These are phyloP conservation scores for Plantago coronopus DNA, from an alignment of 305 asterid genomes.

Conservation along the genomic window DNA sequence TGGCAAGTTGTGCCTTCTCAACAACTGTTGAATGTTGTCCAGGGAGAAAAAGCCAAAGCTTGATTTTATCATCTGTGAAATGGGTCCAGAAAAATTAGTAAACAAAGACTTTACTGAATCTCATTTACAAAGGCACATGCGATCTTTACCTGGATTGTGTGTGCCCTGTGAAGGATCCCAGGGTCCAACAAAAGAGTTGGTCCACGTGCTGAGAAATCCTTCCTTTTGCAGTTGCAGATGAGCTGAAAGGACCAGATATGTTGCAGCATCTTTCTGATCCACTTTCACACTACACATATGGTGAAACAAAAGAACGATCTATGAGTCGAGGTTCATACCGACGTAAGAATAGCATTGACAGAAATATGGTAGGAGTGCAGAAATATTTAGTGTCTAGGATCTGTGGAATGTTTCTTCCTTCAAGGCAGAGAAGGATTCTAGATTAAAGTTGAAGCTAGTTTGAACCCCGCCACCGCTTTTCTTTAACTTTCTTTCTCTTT, in stretches of 20 bases:
- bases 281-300: constrained; percentile 50
- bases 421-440: background rate
- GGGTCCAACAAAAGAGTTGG: constrained; percentile 95
- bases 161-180: constrained; percentile 99
- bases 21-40: constrained; percentile 73
- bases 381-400: constrained; percentile 8
- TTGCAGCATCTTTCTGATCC: constrained; percentile 74
- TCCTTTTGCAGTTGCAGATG: constrained; percentile 90
- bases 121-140: constrained; percentile 21
- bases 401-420: too few species aligned
- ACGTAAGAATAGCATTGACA: constrained; percentile 14
- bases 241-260: constrained; percentile 69
- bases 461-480: too few species aligned
- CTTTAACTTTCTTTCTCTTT: too few species aligned
- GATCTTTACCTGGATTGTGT: constrained; percentile 88
- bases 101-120: constrained; percentile 7
- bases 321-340: constrained; percentile 4
- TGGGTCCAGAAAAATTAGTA: constrained; percentile 31
- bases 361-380: constrained; percentile 7
- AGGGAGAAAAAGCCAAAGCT: constrained; percentile 96
- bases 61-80: constrained; percentile 85
- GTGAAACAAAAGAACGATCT: constrained; percentile 27
- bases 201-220: constrained; percentile 94
- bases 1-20: constrained; percentile 81
- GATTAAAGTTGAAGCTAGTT: too few species aligned